A percentile compares a stretch with the other conserved stretches of the same genome.
phyloP scores from a whole-genome alignment of 148 eudicot species.

The Heliamphora exappendiculata region DNA sequence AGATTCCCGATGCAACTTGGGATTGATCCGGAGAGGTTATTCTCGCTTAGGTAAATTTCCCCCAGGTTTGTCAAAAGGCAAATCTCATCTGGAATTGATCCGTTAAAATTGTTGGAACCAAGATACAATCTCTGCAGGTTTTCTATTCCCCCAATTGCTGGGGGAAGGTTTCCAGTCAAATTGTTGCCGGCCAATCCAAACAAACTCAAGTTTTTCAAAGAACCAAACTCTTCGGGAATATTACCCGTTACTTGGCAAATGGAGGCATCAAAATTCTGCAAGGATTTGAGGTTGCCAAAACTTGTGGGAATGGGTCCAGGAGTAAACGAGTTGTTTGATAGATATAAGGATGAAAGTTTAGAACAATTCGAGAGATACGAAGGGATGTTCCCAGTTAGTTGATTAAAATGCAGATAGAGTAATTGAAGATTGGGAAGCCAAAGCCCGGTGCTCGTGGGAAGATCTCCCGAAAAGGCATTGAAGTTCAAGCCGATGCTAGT shows the following conservation, averaged over 20 bases:
- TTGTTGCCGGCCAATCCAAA: constrained; percentile 20
- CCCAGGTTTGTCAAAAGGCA: constrained; percentile 20
- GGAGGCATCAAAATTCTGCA: constrained; percentile 16
- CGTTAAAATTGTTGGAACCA: constrained; percentile 20
- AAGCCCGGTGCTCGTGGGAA: constrained; percentile 5
- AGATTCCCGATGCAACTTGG: constrained; percentile 30
- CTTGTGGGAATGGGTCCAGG: constrained; percentile 15
- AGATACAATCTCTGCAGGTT: constrained; percentile 18
- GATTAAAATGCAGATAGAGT: not conserved
- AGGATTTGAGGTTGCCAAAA: constrained; percentile 13
- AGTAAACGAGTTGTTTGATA: constrained; percentile 8
- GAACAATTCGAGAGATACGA: constrained; percentile 21
- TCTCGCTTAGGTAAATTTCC: constrained; percentile 22
- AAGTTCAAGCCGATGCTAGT: no score
- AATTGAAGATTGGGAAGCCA: constrained; percentile 11
- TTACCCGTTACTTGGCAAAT: constrained; percentile 19
- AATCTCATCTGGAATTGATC: constrained; percentile 22
- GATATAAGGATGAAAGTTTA: not conserved
- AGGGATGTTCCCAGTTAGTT: constrained; percentile 16
- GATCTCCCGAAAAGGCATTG: constrained; percentile 4
- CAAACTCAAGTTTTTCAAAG: constrained; percentile 16
- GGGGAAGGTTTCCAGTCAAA: constrained; percentile 19
- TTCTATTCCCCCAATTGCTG: constrained; percentile 16
- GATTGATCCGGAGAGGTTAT: constrained; percentile 20
- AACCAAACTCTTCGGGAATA: constrained; percentile 27